Conservation (phyloP, 352 stramenopile genomes). For the Globisporangium canariense region DNA sequence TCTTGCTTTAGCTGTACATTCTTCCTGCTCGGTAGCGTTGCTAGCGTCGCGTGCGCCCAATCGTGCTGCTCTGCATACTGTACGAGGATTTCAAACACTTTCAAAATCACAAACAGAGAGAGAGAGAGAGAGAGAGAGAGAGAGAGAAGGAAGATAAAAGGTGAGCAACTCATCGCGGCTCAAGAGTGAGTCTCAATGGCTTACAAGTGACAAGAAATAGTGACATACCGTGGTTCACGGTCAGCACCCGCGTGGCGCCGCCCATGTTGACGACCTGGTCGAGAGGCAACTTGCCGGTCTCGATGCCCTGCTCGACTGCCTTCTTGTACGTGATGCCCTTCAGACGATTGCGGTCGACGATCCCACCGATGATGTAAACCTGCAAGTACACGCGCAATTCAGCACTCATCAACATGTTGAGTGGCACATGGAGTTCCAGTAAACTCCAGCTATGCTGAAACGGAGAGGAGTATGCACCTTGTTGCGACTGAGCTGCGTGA, state of each 20-base stretch:
- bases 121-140: background rate
- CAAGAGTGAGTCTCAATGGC: background rate
- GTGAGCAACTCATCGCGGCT: background rate
- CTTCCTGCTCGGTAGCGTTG: slow-evolving; percentile 69
- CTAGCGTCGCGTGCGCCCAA: slow-evolving; percentile 70
- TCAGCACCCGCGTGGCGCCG: slow-evolving; percentile 70
- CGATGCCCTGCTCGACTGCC: slow-evolving; percentile 86
- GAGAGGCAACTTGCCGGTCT: slow-evolving; percentile 91
- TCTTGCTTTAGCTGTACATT: slow-evolving; percentile 53
- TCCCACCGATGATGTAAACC: slow-evolving; percentile 96
- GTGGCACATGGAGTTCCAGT: background rate
- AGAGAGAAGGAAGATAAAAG: background rate
- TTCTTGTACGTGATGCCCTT: slow-evolving; percentile 92
- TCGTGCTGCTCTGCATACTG: slow-evolving; percentile 66
- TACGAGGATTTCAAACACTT: slow-evolving; percentile 82
- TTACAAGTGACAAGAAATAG: too few relatives aligned
- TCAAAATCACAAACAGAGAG: background rate
- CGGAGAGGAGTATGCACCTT: slow-evolving; percentile 39
- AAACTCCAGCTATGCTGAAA: background rate
- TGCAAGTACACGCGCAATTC: slow-evolving; percentile 7
- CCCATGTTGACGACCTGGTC: slow-evolving; percentile 78
- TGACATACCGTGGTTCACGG: slow-evolving; percentile 82
- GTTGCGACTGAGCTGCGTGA: slow-evolving; percentile 82
- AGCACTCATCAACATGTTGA: background rate
- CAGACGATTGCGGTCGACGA: slow-evolving; percentile 97